These are phyloP conservation scores for Botryotinia convoluta DNA, from an alignment of 2,329 filamentous ascomycete genomes.

Conservation along the genomic window DNA sequence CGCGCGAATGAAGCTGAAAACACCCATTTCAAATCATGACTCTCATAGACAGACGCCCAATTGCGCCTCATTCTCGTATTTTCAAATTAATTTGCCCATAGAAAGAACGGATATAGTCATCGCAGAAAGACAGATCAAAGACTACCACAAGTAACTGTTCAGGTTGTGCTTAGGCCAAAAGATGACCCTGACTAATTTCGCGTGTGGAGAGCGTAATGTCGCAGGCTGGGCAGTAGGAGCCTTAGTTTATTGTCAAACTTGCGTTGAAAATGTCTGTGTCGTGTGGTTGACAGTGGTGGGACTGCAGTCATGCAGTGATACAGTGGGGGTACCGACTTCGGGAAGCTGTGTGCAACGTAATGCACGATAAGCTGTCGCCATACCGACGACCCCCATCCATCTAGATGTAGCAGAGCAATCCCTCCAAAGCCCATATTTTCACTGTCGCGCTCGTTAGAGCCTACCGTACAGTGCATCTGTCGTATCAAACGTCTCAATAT, in stretches of 20 bases:
- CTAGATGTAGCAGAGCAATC: background rate
- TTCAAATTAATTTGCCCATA: background rate
- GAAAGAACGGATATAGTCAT: background rate
- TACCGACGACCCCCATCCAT: background rate
- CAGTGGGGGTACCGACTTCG: background rate
- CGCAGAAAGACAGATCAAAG: background rate
- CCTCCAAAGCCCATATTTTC: background rate
- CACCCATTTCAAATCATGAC: background rate
- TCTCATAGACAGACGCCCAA: background rate
- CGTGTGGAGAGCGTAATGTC: rapidly evolving
- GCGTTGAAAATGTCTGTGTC: background rate
- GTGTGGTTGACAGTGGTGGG: background rate
- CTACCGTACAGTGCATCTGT: background rate
- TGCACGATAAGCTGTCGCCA: background rate
- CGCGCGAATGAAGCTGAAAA: background rate
- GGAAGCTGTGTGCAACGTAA: background rate
- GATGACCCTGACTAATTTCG: background rate
- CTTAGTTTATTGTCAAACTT: background rate
- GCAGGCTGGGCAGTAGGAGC: too few relatives aligned
- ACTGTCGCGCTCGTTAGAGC: background rate
- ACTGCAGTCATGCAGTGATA: background rate
- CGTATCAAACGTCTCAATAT: background rate
- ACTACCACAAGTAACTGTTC: too few relatives aligned
- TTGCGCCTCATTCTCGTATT: background rate
- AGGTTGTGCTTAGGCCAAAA: background rate